Evolutionary conservation across 2,329 filamentous ascomycete species (phyloP).

Genomic region (Fusarium musae): DNA sequence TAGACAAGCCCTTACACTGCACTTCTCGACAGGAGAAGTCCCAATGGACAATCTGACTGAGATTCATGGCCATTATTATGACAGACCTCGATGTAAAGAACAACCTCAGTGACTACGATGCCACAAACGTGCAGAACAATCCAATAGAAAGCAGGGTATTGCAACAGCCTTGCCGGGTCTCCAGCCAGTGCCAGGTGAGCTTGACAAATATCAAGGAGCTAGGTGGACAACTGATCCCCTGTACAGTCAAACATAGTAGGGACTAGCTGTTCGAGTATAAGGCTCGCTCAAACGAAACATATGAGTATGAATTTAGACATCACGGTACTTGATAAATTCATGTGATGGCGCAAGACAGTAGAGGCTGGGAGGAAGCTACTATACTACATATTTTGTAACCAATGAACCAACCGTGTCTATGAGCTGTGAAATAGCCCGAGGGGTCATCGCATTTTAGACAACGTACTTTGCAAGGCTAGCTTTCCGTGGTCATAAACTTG

Average conservation of each 20-base stretch:
- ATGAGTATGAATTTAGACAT: not conserved
- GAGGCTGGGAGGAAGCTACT: not conserved
- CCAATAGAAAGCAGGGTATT: not conserved
- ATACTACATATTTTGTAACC: not conserved
- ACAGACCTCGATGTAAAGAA: not conserved
- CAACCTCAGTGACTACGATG: not conserved
- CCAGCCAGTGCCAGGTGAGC: not conserved
- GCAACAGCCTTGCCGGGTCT: not conserved
- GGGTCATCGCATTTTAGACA: not conserved
- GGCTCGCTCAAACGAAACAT: not conserved
- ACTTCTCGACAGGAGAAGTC: not conserved
- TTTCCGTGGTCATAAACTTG: not conserved
- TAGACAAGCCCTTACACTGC: not conserved
- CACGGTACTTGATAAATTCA: not conserved
- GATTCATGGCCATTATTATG: not conserved
- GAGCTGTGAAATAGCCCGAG: not conserved
- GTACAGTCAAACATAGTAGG: not conserved
- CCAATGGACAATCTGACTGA: not conserved
- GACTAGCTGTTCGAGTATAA: not conserved
- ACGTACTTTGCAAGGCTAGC: not conserved
- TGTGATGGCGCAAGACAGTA: not conserved
- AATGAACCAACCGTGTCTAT: not conserved
- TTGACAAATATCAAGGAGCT: not conserved
- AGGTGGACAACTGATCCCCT: not conserved
- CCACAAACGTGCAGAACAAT: not conserved